Evolutionary conservation across 2,329 filamentous ascomycete genomes (phyloP).

Genomic region (Cladorrhinum sp.): DNA sequence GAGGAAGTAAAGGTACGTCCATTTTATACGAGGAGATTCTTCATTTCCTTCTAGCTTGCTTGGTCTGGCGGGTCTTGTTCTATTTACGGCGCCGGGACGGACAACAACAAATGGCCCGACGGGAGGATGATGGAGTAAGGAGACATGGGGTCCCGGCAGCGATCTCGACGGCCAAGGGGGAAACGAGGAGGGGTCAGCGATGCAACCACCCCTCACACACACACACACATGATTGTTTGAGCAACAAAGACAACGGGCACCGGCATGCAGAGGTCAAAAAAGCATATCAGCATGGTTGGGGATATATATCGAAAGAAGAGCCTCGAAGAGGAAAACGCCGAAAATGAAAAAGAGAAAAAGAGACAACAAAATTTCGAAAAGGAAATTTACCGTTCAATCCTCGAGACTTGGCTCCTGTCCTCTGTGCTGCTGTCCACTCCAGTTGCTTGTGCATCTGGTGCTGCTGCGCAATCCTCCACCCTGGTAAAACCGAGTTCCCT

Average conservation of each 20-base stretch:
- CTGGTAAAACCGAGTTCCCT: neutral
- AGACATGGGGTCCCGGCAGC: conserved; percentile 5
- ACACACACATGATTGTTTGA: neutral
- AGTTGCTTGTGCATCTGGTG: too few relatives aligned
- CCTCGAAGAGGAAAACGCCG: neutral
- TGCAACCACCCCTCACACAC: conserved; percentile 3
- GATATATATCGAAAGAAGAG: neutral
- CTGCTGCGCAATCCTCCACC: neutral
- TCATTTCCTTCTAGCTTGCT: neutral
- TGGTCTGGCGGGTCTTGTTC: conserved; percentile 8
- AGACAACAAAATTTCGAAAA: neutral
- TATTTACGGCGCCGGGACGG: conserved; percentile 2
- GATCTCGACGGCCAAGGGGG: neutral
- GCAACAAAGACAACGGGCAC: conserved; percentile 1
- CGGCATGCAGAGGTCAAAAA: neutral
- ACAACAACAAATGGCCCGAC: neutral
- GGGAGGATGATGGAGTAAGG: neutral
- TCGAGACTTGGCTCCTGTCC: neutral
- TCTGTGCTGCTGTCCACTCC: too few relatives aligned
- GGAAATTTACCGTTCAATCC: neutral
- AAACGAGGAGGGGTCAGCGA: neutral
- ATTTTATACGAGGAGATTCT: neutral
- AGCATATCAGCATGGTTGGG: neutral
- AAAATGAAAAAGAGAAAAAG: neutral
- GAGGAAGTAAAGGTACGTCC: too few relatives aligned